phyloP scores from a whole-genome alignment of 2,329 filamentous ascomycete genomes.

The Alternaria rosae region DNA sequence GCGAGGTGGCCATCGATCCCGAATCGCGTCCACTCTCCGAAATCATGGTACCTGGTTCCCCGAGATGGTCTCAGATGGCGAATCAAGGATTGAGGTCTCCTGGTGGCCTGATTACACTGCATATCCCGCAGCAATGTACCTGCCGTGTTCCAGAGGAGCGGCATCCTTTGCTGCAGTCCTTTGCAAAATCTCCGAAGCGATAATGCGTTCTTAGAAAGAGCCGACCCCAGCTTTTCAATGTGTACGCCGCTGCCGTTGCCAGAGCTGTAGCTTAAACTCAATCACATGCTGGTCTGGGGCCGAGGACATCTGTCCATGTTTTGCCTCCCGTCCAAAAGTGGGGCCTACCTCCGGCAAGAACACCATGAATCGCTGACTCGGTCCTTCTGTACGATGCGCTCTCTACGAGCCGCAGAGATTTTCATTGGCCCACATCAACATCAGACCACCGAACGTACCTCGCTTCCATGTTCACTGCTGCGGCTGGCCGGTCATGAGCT shows the following conservation, averaged over 20 bases:
- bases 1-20: conserved; percentile 3
- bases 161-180: not conserved
- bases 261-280: conserved; percentile 8
- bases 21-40: not conserved
- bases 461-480: not conserved
- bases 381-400: not conserved
- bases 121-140: not conserved
- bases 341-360: not conserved
- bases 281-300: not conserved
- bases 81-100: not conserved
- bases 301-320: not conserved
- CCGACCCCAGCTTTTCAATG: not conserved
- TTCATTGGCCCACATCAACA: not conserved
- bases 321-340: conserved; percentile 3
- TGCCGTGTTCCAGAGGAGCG: not conserved
- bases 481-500: not conserved
- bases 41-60: conserved; percentile 6
- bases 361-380: not conserved
- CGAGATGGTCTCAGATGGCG: not conserved
- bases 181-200: not conserved
- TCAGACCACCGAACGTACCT: conserved; percentile 3
- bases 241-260: conserved; percentile 7
- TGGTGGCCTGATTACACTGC: not conserved
- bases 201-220: not conserved
- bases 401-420: not conserved